Evolutionary conservation across 768 basidiomycete genomes (phyloP), one percentile per base, ranked within the genome.

Genomic region (Glaciozyma antarctica): DNA sequence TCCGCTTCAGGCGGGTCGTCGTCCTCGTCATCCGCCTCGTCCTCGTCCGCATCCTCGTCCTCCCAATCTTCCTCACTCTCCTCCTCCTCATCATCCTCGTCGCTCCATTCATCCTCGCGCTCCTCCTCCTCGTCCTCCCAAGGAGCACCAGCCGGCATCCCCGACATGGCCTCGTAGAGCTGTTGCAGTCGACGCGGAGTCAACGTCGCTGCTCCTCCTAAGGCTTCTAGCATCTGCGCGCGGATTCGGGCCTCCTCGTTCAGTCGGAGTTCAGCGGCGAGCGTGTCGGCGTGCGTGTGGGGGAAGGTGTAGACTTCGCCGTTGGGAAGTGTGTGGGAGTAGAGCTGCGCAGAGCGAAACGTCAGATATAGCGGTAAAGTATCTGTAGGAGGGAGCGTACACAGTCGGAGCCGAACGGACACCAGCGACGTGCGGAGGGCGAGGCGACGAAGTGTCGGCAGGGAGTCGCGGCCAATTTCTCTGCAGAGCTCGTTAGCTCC

Each of bases 401-500:
- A 38, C 60, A 60, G 34, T 60, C 60, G 17, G 34, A n/a, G 1
- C 60, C 60, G 5, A 38, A 49, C 9, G 60, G 60, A 22, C 60
- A 60, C 49, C 34, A 60, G 21, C 38, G 48, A n/a, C 26, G 22
- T 5, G 49, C 49, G 3, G 6, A 8, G 5, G 38, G 44, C 6
- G 60, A 60, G 9, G 24, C 21, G 15, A 28, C 2, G 8, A 60
- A 34, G 16, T 60, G 49, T 8, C 13, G 12, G 34, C 59, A 60
- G 16, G 59, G 26, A n/a, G 34, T 60, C 22, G 16, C n/a, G 34
- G 47, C 47, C 12, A 49, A 45, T 3, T 15, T 28, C 24, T 22
- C 47, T 60, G 59, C 6, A 28, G 2, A 38, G 4, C 10, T 19
- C 21, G 48, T 60, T 28, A 49, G 47, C 28, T n/a, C 30, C 45